These are phyloP conservation scores for Ziziphus jujuba DNA, from an alignment of 306 rosid genomes.

Conservation along the genomic window DNA sequence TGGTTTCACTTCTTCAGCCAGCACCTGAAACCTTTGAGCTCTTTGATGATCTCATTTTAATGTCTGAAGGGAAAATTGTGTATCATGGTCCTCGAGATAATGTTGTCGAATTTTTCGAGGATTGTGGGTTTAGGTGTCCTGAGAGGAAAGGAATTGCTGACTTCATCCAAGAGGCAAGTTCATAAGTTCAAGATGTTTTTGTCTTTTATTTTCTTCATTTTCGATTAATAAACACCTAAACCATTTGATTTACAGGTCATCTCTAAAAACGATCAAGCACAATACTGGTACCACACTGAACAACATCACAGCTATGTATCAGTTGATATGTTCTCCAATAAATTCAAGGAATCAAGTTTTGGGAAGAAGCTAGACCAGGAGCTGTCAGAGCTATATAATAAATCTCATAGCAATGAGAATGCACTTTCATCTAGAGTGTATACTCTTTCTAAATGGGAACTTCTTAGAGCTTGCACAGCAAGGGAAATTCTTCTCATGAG, in stretches of 20 bases:
- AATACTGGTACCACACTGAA: constrained; percentile 58
- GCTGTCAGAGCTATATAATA: constrained; percentile 51
- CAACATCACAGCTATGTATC: constrained; percentile 59
- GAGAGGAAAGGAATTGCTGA: constrained; percentile 92
- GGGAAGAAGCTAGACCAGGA: constrained; percentile 59
- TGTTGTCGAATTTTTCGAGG: constrained; percentile 58
- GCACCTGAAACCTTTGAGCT: constrained; percentile 80
- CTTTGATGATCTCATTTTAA: constrained; percentile 74
- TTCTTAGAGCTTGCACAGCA: constrained; percentile 65
- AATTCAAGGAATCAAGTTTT: constrained; percentile 49
- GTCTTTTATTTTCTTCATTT: background rate
- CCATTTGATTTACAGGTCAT: constrained; percentile 41
- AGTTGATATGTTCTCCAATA: constrained; percentile 53
- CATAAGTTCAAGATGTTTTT: background rate
- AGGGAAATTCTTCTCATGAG: constrained; percentile 78
- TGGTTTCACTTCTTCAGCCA: constrained; percentile 88
- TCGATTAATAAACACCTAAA: background rate
- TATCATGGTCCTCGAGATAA: constrained; percentile 65
- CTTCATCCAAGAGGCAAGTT: constrained; percentile 73
- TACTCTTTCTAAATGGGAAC: constrained; percentile 60
- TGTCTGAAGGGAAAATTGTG: constrained; percentile 79
- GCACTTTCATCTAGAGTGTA: constrained; percentile 54
- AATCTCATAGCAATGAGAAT: constrained; percentile 51
- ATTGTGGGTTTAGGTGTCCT: constrained; percentile 81
- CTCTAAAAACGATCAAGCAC: constrained; percentile 76